phyloP scores from a whole-genome alignment of 345 rosid genomes.

The Laguncularia racemosa region DNA sequence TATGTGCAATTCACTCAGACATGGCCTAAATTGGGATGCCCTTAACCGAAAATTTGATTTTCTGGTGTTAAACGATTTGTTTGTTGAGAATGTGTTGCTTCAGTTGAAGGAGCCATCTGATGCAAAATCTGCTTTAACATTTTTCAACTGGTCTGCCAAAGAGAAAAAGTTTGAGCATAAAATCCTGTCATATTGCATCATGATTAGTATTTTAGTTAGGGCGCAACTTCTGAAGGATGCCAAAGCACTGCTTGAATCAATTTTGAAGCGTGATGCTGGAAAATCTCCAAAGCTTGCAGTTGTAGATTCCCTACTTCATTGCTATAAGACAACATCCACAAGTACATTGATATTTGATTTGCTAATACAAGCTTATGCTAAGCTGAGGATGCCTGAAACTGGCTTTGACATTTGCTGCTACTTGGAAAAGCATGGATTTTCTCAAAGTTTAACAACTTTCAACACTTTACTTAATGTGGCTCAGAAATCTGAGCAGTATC shows the following conservation, averaged over 20 bases:
- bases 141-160: slow-evolving; percentile 74
- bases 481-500: slow-evolving; percentile 41
- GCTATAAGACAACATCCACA: slow-evolving; percentile 30
- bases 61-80: slow-evolving; percentile 25
- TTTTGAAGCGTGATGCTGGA: slow-evolving; percentile 24
- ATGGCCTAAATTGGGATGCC: slow-evolving; percentile 44
- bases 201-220: slow-evolving; percentile 48
- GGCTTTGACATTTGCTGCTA: slow-evolving; percentile 52
- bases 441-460: slow-evolving; percentile 36
- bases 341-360: slow-evolving; percentile 58
- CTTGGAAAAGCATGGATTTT: slow-evolving; percentile 43
- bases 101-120: slow-evolving; percentile 51
- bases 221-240: slow-evolving; percentile 58
- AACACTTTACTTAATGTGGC: slow-evolving; percentile 50
- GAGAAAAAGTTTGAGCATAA: slow-evolving; percentile 36
- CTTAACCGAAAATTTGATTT: slow-evolving; percentile 34
- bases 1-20: slow-evolving; percentile 32
- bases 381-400: slow-evolving; percentile 42
- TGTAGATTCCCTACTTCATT: slow-evolving; percentile 40
- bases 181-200: slow-evolving; percentile 39
- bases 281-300: slow-evolving; percentile 19
- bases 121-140: slow-evolving; percentile 59
- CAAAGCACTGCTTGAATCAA: slow-evolving; percentile 46
- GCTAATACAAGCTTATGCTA: slow-evolving; percentile 59
- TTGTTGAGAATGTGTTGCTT: slow-evolving; percentile 43